Percentiles rank a stretch among this genome's conserved stretches.
Conservation (phyloP, 2,329 filamentous ascomycete genomes). For the Penicillium sp. region DNA sequence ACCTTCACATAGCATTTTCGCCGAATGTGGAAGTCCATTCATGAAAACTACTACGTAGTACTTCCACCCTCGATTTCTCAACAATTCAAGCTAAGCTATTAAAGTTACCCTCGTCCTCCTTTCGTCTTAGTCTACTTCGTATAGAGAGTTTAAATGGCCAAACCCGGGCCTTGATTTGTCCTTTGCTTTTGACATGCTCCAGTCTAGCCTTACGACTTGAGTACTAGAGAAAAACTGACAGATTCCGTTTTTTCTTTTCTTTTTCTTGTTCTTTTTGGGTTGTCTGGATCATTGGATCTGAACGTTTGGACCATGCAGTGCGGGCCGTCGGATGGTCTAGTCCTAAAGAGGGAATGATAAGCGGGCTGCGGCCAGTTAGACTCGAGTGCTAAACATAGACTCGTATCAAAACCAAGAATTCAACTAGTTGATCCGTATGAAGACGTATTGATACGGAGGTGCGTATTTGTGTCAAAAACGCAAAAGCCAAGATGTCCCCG, state of each 20-base stretch:
- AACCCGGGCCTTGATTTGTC: too few relatives aligned
- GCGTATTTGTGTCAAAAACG: not conserved
- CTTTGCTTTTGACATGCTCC: too few relatives aligned
- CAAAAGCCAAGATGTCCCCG: not conserved
- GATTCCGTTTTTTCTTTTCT: too few relatives aligned
- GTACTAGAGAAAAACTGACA: too few relatives aligned
- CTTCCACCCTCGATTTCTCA: too few relatives aligned
- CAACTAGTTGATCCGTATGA: not conserved
- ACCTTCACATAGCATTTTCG: too few relatives aligned
- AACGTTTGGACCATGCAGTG: not conserved
- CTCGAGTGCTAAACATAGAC: not conserved
- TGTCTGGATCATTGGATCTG: not conserved
- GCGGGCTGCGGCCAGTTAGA: conserved; percentile 2
- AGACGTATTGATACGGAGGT: not conserved
- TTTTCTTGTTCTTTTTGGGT: not conserved
- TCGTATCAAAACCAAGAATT: not conserved
- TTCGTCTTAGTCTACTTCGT: not conserved
- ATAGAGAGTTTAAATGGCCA: conserved; percentile 5
- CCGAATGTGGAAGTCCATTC: too few relatives aligned
- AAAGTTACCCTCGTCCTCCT: not conserved
- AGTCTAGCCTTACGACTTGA: too few relatives aligned
- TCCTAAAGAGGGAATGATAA: conserved; percentile 4
- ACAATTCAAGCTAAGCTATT: not conserved
- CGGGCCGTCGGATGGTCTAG: conserved; percentile 10
- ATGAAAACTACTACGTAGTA: too few relatives aligned